Evolutionary conservation across 257 asterid genomes (phyloP), one percentile per base, ranked within the genome.

Genomic region (Capsicum pubescens): DNA sequence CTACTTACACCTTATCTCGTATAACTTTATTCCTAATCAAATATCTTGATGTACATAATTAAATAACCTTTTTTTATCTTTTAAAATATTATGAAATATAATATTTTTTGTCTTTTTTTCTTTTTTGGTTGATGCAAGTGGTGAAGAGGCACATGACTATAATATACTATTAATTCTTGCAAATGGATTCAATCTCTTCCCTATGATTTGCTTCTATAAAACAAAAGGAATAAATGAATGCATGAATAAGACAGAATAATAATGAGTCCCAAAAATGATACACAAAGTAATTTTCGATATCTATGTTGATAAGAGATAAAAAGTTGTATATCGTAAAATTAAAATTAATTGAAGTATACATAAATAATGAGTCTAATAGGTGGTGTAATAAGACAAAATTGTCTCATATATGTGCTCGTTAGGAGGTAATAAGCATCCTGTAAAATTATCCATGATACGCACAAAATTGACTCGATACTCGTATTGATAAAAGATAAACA

Each of bases 161-260:
- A 70, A 16, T 68, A 32, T 1, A 44, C 0, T 39, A 42, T 17
- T 70, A 39, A 42, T 16, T 70, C 56, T 42, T 70, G 3, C 8
- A 42, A 8, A 1, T 16, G 48, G 54, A 69, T 69, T 1, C 26
- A 69, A 69, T 42, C 35, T 9, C 56, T 69, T 44, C 57, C 16
- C 36, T 9, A 44, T 70, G 57, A 70, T 44, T 70, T 70, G 57
- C 58, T 44, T 74, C 13, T 74, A 21, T 48, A 67, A 67, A 55
- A 74, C 80, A 19, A 74, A 74, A 74, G 13, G 80, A 74, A 50
- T 50, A 50, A 48, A 74, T 74, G 44, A 72, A 48, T 72, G 1
- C 68, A 72, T 4, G 36, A 74, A 74, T 52, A 74, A 3, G 21
- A 50, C 58, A 74, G 21, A 74, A 50, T 21, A 52, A 11, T 21